Base-by-base conservation (phyloP, 371 early-diverging fungal genomes). In the Rhizomucor miehei region DNA sequence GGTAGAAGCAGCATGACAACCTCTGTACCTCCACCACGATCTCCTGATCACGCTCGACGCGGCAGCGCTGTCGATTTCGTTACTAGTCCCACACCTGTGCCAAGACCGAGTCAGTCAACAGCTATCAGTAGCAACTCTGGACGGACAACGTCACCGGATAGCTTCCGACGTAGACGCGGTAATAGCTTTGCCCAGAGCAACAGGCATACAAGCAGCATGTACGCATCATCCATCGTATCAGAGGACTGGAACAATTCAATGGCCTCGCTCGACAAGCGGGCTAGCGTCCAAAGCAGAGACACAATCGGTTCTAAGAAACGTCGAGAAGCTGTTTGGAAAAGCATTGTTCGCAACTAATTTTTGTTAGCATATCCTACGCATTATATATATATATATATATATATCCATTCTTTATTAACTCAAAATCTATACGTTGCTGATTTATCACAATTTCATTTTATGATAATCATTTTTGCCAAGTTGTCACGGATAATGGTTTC, bases 401-500 rank as follows among this genome's bases (percentile, higher is more conserved):
- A n/a, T n/a, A n/a, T n/a, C n/a, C n/a, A n/a, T n/a, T n/a, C n/a
- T n/a, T n/a, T n/a, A n/a, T n/a, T n/a, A n/a, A n/a, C n/a, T n/a
- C n/a, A n/a, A n/a, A n/a, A n/a, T n/a, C n/a, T n/a, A n/a, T n/a
- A n/a, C n/a, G n/a, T n/a, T n/a, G n/a, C n/a, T n/a, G n/a, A n/a
- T n/a, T n/a, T n/a, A n/a, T n/a, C n/a, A n/a, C n/a, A n/a, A n/a
- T 20, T 44, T 44, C 3, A 8, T 44, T 10, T 16, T 16, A 45
- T 23, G 45, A 4, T n/a, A 45, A 57, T 36, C 50, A 58, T 44
- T 8, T 54, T 61, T 37, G 20, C 40, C 47, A 75, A 36, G 19
- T 62, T 59, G 11, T 71, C 44, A 17, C 36, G 48, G 14, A 83
- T 73, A 10, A 74, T 73, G 11, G 60, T 55, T 51, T 85, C 82